Base-by-base conservation (phyloP, 345 rosid genomes). In the Barbarea vulgaris region DNA sequence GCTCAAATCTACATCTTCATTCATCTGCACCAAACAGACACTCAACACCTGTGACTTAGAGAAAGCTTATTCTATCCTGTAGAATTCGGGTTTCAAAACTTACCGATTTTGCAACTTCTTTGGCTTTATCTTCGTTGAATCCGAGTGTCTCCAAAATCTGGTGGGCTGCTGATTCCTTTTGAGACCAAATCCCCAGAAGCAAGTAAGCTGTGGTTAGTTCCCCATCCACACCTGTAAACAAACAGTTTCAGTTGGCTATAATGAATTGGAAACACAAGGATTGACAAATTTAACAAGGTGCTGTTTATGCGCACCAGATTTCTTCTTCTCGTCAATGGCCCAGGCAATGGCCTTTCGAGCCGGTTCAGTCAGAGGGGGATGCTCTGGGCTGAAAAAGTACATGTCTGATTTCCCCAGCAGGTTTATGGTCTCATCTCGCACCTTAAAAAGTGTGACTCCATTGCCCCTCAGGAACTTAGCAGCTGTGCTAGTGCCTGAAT, bases 401-500 rank as follows among this genome's bases (percentile, higher is more conserved):
- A 91, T 62, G 67, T 94, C 95, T 13, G 95, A 85, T 82, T 81
- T 91, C 78, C 98, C 97, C 7, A 94, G 93, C 68, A 94, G 78
- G 70, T 77, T 80, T 30, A 94, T 50, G 0, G 80, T 85, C 83
- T 88, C 98, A 25, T 90, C 91, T 56, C 86, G 84, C 65, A 91
- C 89, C 80, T 88, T 86, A 70, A 84, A 84, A 61, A 85, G 84
- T 5, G 97, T 90, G 62, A 91, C 77, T 69, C 96, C 98, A 67
- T 88, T 85, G 39, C 63, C 83, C 88, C 98, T 86, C 81, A 94
- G 76, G 77, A 84, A 91, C 85, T 88, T 94, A 54, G 98, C 98
- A 72, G 88, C 90, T 22, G 84, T 66, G 88, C 95, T 88, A 8
- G 96, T 88, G 59, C 95, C 98, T 94, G 68, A 67, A 18, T 64